These are phyloP conservation scores for Viola odorata DNA, from an alignment of 345 rosid genomes.

Conservation along the genomic window DNA sequence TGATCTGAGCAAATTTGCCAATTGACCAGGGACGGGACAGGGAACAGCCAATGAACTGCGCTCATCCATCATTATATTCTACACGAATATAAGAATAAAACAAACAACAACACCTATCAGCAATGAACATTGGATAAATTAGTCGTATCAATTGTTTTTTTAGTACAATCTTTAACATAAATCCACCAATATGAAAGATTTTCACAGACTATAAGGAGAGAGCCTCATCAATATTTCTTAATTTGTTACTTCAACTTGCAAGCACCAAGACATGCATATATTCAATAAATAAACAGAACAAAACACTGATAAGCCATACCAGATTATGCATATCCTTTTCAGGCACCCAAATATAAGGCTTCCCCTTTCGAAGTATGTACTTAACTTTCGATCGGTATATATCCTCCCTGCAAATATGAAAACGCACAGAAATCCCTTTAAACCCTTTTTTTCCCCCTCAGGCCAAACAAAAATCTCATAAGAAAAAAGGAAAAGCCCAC, in stretches of 20 bases:
- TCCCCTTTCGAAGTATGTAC: constrained; percentile 67
- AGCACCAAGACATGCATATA: background rate
- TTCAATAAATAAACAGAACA: background rate
- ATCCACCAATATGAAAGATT: background rate
- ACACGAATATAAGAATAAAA: constrained; percentile 14
- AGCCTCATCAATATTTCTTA: too few species aligned
- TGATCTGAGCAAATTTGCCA: constrained; percentile 50
- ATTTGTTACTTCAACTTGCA: background rate
- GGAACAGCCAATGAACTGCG: constrained; percentile 71
- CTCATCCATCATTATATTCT: constrained; percentile 81
- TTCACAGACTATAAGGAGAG: background rate
- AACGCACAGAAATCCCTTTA: constrained; percentile 7
- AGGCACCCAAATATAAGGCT: constrained; percentile 75
- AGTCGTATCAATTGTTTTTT: background rate
- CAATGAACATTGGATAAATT: background rate
- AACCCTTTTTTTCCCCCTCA: too few species aligned
- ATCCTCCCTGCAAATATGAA: constrained; percentile 44
- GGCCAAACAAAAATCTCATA: background rate
- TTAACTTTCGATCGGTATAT: constrained; percentile 73
- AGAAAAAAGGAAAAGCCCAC: background rate
- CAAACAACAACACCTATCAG: background rate
- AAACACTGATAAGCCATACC: constrained; percentile 34
- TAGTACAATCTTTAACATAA: background rate
- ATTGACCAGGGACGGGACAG: constrained; percentile 62
- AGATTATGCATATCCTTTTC: constrained; percentile 73